These are phyloP conservation scores for Picochlorum sp. DNA, from an alignment of 139 green algal genomes.

Conservation along the genomic window DNA sequence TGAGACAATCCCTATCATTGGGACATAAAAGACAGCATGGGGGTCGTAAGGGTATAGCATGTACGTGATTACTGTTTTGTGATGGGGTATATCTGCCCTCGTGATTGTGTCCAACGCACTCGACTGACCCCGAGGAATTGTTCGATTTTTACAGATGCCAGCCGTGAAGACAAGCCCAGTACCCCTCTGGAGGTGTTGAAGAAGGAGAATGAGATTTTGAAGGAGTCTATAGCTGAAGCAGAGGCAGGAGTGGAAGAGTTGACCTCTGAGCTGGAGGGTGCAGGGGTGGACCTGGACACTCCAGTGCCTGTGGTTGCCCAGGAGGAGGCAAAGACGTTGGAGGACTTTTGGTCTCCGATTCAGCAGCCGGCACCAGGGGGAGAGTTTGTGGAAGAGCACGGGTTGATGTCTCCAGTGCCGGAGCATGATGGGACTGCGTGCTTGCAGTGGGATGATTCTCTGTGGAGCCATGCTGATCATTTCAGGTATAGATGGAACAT, in stretches of 20 bases:
- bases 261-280: slow-evolving; percentile 8
- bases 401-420: slow-evolving; percentile 34
- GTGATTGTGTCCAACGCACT: too few relatives aligned
- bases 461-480: slow-evolving; percentile 77
- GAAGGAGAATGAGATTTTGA: slow-evolving; percentile 70
- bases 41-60: too few relatives aligned
- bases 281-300: slow-evolving; percentile 20
- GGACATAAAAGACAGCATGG: too few relatives aligned
- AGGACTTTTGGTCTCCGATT: slow-evolving; percentile 38
- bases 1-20: too few relatives aligned
- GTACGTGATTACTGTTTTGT: too few relatives aligned
- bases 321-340: slow-evolving; percentile 4
- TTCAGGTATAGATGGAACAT: slow-evolving; percentile 88
- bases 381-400: slow-evolving; percentile 27
- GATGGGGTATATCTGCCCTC: too few relatives aligned
- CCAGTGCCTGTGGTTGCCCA: neutral
- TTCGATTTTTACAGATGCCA: neutral
- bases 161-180: neutral
- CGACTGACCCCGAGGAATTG: too few relatives aligned
- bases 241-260: slow-evolving; percentile 19
- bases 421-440: slow-evolving; percentile 82
- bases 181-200: slow-evolving; percentile 53
- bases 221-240: slow-evolving; percentile 38
- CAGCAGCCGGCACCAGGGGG: slow-evolving; percentile 2
- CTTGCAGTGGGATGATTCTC: slow-evolving; percentile 72